Percentiles rank a stretch among this genome's conserved stretches.
phyloP scores from a whole-genome alignment of 169 alveolate species.

The Cytauxzoon felis region DNA sequence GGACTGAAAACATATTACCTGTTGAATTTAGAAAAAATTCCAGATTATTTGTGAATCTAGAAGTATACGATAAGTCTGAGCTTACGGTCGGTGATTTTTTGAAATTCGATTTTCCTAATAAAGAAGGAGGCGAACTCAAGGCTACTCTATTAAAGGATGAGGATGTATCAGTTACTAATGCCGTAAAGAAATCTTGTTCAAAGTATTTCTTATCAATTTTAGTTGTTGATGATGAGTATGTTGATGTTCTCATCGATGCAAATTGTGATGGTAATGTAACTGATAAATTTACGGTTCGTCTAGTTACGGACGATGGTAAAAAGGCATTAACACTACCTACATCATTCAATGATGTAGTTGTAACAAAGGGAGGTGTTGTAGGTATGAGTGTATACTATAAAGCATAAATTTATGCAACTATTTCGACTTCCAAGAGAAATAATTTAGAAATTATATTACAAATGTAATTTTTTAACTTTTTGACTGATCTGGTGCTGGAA shows the following conservation, averaged over 20 bases:
- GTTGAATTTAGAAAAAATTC: constrained; percentile 8
- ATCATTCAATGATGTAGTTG: constrained; percentile 34
- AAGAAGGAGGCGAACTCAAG: neutral
- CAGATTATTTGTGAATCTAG: constrained; percentile 27
- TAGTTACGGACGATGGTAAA: neutral
- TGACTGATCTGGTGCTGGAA: constrained; percentile 13
- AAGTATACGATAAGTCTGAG: neutral
- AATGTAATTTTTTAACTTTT: constrained; percentile 4
- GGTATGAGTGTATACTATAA: constrained; percentile 51
- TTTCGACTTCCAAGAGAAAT: no score
- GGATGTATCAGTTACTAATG: neutral
- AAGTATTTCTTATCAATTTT: constrained; percentile 14
- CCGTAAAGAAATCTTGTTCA: constrained; percentile 1
- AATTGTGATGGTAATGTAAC: neutral
- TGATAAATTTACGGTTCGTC: neutral
- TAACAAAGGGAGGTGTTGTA: constrained; percentile 34
- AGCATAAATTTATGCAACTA: neutral
- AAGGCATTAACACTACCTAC: neutral
- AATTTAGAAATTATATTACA: neutral
- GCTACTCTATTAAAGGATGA: neutral
- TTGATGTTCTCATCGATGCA: constrained; percentile 22
- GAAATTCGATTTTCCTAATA: constrained; percentile 19
- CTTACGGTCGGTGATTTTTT: constrained; percentile 43
- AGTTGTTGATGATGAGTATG: constrained; percentile 4
- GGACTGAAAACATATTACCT: neutral